Evolutionary conservation across 1,284 basidiomycete species (phyloP).

Genomic region (Fistulina hepatica): DNA sequence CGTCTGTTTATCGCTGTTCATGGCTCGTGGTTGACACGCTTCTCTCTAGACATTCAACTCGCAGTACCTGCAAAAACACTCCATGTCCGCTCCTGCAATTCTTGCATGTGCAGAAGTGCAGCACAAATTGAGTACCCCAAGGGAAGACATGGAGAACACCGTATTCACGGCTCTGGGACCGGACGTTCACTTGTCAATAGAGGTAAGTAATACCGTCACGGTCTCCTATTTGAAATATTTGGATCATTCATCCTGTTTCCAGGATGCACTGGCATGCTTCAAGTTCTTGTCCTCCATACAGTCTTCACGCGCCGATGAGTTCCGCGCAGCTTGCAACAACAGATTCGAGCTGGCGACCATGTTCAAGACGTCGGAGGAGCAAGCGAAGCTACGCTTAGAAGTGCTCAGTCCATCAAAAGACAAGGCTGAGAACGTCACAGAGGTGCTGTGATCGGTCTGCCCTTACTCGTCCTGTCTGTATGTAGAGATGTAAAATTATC

Average conservation of each 20-base stretch:
- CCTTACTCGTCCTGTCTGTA: too few relatives aligned
- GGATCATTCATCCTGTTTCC: constrained; percentile 4
- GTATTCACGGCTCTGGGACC: constrained; percentile 41
- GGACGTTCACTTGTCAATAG: constrained; percentile 35
- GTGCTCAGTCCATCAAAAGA: too few relatives aligned
- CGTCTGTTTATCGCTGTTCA: too few relatives aligned
- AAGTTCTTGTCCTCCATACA: constrained; percentile 36
- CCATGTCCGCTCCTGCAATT: constrained; percentile 38
- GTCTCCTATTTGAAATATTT: not conserved
- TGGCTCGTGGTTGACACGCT: too few relatives aligned
- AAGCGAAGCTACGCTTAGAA: constrained; percentile 21
- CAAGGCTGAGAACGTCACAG: not conserved
- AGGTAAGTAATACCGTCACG: constrained; percentile 30
- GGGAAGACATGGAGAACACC: constrained; percentile 48
- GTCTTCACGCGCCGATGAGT: constrained; percentile 47
- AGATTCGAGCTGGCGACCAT: constrained; percentile 53
- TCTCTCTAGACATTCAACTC: constrained; percentile 67
- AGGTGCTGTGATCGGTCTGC: too few relatives aligned
- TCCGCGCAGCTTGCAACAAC: constrained; percentile 38
- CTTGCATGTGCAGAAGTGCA: constrained; percentile 52
- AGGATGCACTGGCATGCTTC: constrained; percentile 40
- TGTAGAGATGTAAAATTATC: too few relatives aligned
- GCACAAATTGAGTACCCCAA: constrained; percentile 33
- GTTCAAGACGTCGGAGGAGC: constrained; percentile 46
- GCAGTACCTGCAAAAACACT: constrained; percentile 60